phyloP scores from a whole-genome alignment of 768 basidiomycete species.

The Leucocoprinus leucothites region DNA sequence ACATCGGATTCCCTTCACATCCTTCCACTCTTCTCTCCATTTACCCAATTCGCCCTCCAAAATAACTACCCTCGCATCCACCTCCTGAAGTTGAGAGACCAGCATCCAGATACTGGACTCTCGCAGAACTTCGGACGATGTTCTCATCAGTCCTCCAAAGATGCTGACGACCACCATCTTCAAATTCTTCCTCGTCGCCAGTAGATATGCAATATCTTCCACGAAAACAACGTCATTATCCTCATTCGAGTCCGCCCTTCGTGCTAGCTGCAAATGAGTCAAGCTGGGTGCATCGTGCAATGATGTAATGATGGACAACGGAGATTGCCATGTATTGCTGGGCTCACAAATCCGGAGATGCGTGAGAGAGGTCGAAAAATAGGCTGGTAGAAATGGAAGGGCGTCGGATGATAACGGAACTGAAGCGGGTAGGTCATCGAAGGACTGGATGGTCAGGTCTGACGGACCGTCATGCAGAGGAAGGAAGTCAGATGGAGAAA shows the following conservation, averaged over 20 bases:
- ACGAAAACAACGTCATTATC: constrained; percentile 38
- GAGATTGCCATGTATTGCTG: constrained; percentile 32
- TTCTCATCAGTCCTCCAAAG: constrained; percentile 21
- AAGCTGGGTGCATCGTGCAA: constrained; percentile 33
- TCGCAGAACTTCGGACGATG: constrained; percentile 11
- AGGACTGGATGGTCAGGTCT: constrained; percentile 27
- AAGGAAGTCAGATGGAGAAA: constrained; percentile 13
- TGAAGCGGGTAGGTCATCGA: constrained; percentile 16
- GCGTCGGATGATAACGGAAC: constrained; percentile 3
- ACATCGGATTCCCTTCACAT: constrained; percentile 13
- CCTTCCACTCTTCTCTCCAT: constrained; percentile 25
- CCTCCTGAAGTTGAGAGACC: constrained; percentile 17
- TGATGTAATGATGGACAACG: constrained; percentile 26
- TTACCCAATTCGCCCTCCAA: constrained; percentile 19
- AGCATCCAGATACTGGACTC: constrained; percentile 26
- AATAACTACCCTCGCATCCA: constrained; percentile 23
- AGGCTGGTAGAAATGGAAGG: constrained; percentile 7
- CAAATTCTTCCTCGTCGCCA: constrained; percentile 25
- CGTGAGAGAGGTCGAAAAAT: constrained; percentile 24
- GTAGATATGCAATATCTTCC: constrained; percentile 26
- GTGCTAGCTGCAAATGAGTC: constrained; percentile 37
- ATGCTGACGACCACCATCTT: constrained; percentile 34
- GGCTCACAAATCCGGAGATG: constrained; percentile 40
- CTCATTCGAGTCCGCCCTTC: constrained; percentile 36
- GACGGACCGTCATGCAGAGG: constrained; percentile 14